phyloP scores from a whole-genome alignment of 1,284 basidiomycete genomes.

The Puccinia horiana region DNA sequence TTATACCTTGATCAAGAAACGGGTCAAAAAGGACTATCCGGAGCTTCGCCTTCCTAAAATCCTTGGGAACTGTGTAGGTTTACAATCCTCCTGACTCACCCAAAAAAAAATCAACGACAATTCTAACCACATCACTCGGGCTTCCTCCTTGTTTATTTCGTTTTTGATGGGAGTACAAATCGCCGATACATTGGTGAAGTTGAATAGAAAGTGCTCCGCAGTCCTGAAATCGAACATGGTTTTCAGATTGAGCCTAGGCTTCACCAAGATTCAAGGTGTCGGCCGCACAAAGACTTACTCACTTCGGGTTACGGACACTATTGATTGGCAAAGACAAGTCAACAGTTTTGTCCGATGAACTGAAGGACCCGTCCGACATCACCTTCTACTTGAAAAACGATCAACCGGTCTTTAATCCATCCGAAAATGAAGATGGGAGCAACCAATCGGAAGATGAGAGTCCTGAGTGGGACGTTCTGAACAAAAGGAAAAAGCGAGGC shows the following conservation, averaged over 20 bases:
- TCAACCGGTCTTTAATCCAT: slow-evolving; percentile 60
- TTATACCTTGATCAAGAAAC: slow-evolving; percentile 74
- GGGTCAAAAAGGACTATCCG: slow-evolving; percentile 73
- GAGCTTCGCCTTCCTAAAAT: slow-evolving; percentile 84
- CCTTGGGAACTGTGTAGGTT: slow-evolving; percentile 78
- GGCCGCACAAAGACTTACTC: slow-evolving; percentile 75
- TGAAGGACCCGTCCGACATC: slow-evolving; percentile 78
- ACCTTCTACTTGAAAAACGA: slow-evolving; percentile 71
- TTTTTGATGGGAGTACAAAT: slow-evolving; percentile 70
- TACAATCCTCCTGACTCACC: not conserved
- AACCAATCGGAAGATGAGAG: slow-evolving; percentile 68
- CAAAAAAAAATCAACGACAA: not conserved
- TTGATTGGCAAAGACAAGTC: slow-evolving; percentile 72
- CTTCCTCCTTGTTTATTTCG: not conserved
- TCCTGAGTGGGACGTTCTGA: not conserved
- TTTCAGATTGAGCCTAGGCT: slow-evolving; percentile 79
- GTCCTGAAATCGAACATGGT: slow-evolving; percentile 78
- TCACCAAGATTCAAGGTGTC: slow-evolving; percentile 72
- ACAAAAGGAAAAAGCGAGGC: not conserved
- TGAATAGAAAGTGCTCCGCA: slow-evolving; percentile 77
- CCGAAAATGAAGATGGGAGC: slow-evolving; percentile 79
- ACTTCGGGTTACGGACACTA: slow-evolving; percentile 82
- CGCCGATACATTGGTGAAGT: slow-evolving; percentile 79
- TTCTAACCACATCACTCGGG: not conserved
- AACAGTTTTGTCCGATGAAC: slow-evolving; percentile 76